Conservation (phyloP, 1,284 basidiomycete species). For the Peniophora sp. region DNA sequence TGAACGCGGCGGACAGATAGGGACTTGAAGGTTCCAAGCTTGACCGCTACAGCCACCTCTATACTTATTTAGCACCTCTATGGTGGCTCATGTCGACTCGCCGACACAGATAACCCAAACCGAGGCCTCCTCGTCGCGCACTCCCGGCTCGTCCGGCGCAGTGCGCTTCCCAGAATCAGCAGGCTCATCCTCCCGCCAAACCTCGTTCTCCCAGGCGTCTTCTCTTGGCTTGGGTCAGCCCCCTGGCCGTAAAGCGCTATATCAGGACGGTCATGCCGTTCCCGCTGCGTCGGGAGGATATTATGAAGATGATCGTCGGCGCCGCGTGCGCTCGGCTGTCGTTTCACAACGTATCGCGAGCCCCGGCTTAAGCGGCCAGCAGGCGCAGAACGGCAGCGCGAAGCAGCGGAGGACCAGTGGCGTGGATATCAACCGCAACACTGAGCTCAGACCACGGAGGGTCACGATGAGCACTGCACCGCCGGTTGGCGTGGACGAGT, state of each 20-base stretch:
- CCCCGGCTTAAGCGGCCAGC: not conserved
- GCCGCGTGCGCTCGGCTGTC: constrained; percentile 4
- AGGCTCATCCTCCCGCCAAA: not conserved
- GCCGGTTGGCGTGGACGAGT: constrained; percentile 15
- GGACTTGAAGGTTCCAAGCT: constrained; percentile 21
- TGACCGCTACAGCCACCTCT: constrained; percentile 3
- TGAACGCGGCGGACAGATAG: constrained; percentile 17
- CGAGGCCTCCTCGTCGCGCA: no score
- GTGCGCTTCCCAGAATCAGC: not conserved
- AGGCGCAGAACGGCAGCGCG: not conserved
- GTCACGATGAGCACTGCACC: not conserved
- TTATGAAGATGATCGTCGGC: constrained; percentile 1
- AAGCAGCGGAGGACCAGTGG: not conserved
- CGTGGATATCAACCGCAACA: constrained; percentile 5
- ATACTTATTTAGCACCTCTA: no score
- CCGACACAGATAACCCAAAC: no score
- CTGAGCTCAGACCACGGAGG: not conserved
- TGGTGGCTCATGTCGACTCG: no score
- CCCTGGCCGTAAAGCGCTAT: not conserved
- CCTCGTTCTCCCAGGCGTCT: constrained; percentile 5
- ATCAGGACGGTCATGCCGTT: not conserved
- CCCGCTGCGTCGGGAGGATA: not conserved
- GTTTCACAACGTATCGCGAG: not conserved
- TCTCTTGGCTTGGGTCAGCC: constrained; percentile 1
- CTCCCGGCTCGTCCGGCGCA: not conserved